Base-by-base conservation (phyloP, 768 basidiomycete species). In the Russula foetens region DNA sequence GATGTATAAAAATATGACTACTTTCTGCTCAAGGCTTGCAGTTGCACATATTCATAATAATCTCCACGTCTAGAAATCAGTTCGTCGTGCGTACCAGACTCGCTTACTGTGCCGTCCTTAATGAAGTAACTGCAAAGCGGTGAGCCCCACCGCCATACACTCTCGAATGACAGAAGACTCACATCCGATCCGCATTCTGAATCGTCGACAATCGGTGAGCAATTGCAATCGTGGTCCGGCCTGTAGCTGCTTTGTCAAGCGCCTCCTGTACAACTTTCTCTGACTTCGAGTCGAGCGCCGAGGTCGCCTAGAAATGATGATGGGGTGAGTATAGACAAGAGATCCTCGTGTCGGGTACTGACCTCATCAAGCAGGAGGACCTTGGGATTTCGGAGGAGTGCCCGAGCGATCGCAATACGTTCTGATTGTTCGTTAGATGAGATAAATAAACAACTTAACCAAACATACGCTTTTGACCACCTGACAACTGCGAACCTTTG, bases 211-310 rank as follows among this genome's bases (percentile, higher is more conserved):
- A 74, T 56, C 97, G 82, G 74, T 98, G 97, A 2, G 96, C 96
- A 63, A 99, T 96, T 19, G 95, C 90, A 60, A 95, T 88, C 9
- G 94, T 97, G 7, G 95, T 96, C 59, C 96, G 82, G 43, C 94
- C 95, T 74, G 84, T 89, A 2, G 93, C 86, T 7, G 95, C 97
- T 69, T 84, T 81, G 73, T 98, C 97, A 29, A 98, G 80, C 4
- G 97, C 97, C 6, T 83, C 87, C 69, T 98, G 96, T 9, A 99
- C 97, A 53, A 98, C 87, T 72, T 91, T 92, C 43, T 83, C 82
- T 7, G 76, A 78, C 57, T 77, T 75, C 0, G 76, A 76, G 67
- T 82, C 81, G 14, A 83, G 73, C 3, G 81, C 80, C 2, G 78
- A 79, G 3, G 79, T 80, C 3, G 79, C 79, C 65, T 70, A 38